Evolutionary conservation across 1,284 basidiomycete genomes (phyloP).

Genomic region (Trametes hirsuta): DNA sequence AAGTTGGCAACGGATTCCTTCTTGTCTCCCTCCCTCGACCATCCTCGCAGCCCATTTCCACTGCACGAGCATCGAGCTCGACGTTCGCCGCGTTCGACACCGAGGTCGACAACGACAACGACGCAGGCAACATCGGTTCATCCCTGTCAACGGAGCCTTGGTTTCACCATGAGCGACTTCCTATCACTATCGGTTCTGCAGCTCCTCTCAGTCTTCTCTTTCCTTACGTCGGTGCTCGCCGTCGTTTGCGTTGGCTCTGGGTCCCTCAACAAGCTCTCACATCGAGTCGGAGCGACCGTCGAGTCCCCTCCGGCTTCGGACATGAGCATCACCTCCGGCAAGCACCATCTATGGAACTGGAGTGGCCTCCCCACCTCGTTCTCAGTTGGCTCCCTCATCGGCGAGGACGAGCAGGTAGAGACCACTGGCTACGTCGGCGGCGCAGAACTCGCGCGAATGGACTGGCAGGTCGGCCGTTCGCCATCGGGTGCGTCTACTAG

Average conservation of each 20-base stretch:
- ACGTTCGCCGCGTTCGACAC: conserved; percentile 15
- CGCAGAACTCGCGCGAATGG: conserved; percentile 34
- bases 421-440: conserved; percentile 31
- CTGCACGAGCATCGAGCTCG: conserved; percentile 4
- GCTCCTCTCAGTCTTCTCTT: conserved; percentile 38
- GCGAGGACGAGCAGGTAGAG: conserved; percentile 32
- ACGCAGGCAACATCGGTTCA: conserved; percentile 19
- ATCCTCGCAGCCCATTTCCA: neutral
- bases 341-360: conserved; percentile 36
- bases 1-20: conserved; percentile 10
- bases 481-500: conserved; percentile 26
- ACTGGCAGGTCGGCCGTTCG: conserved; percentile 33
- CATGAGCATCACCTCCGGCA: conserved; percentile 24
- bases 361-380: conserved; percentile 33
- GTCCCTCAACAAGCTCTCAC: conserved; percentile 33
- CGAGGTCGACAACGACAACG: conserved; percentile 10
- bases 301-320: conserved; percentile 25
- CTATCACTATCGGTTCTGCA: conserved; percentile 39
- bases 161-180: conserved; percentile 34
- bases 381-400: conserved; percentile 34
- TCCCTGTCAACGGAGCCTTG: conserved; percentile 18
- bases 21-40: neutral
- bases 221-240: conserved; percentile 36
- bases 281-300: conserved; percentile 29
- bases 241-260: conserved; percentile 37